phyloP scores from a whole-genome alignment of 129 eudicot species.

The Calendula officinalis region DNA sequence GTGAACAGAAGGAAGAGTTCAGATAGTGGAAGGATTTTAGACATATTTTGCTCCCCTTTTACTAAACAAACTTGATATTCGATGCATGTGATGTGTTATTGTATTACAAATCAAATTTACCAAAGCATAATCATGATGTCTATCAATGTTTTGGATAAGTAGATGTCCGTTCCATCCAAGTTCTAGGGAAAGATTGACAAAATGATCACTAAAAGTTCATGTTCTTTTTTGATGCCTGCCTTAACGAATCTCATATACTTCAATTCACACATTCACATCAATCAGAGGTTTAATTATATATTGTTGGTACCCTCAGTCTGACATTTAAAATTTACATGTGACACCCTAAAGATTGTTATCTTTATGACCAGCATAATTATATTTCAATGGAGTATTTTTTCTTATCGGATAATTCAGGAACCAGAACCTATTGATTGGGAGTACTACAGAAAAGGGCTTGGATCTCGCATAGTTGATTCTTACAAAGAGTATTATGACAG shows the following conservation, averaged over 20 bases:
- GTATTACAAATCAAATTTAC: not conserved
- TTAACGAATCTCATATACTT: not conserved
- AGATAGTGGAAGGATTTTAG: not conserved
- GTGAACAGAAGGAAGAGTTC: not conserved
- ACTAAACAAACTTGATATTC: not conserved
- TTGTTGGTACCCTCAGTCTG: not conserved
- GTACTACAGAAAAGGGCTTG: no score
- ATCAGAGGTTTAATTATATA: not conserved
- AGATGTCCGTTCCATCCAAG: conserved; percentile 6
- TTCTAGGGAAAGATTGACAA: not conserved
- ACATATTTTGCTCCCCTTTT: not conserved
- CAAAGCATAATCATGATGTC: not conserved
- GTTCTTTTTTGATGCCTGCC: not conserved
- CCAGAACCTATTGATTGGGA: conserved; percentile 54
- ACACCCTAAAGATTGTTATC: not conserved
- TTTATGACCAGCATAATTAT: not conserved
- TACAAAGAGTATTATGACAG: conserved; percentile 32
- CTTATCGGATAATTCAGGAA: conserved; percentile 45
- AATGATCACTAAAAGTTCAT: not conserved
- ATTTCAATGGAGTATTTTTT: conserved; percentile 1
- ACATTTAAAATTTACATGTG: not conserved
- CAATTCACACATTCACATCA: not conserved
- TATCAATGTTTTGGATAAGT: no score
- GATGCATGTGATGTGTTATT: not conserved
- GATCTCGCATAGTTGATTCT: no score